Evolutionary conservation across 129 eudicot species (phyloP).

Genomic region (Tagetes patula): DNA sequence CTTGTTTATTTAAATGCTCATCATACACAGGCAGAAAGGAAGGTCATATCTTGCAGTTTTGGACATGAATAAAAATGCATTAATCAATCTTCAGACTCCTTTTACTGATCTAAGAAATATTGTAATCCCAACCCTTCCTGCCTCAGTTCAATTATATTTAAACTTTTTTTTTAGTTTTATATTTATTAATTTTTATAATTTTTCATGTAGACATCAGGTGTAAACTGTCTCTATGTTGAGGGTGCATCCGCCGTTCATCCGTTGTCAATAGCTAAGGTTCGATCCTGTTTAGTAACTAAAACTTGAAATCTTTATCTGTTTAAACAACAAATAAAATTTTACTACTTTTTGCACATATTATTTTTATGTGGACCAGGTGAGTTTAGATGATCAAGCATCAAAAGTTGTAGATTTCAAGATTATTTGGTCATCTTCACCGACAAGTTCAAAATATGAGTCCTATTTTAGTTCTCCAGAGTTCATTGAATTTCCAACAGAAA

Average conservation of each 20-base stretch:
- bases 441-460: slow-evolving; percentile 37
- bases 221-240: slow-evolving; percentile 49
- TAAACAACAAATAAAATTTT: background rate
- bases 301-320: background rate
- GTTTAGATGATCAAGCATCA: slow-evolving; percentile 38
- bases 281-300: background rate
- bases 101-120: slow-evolving; percentile 55
- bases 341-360: slow-evolving; percentile 2
- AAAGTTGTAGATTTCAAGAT: slow-evolving; percentile 41
- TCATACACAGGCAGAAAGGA: slow-evolving; percentile 48
- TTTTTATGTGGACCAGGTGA: slow-evolving; percentile 34
- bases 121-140: slow-evolving; percentile 26
- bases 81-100: slow-evolving; percentile 46
- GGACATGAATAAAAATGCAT: slow-evolving; percentile 40
- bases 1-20: background rate
- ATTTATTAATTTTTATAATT: background rate
- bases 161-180: background rate
- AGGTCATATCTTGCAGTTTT: slow-evolving; percentile 55
- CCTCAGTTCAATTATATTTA: background rate
- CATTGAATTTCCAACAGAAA: slow-evolving; percentile 51
- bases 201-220: slow-evolving; percentile 33
- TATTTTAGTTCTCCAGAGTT: slow-evolving; percentile 54
- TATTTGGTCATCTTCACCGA: slow-evolving; percentile 51
- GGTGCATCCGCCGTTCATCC: slow-evolving; percentile 58
- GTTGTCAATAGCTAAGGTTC: slow-evolving; percentile 56